Conservation (phyloP, 2,329 filamentous ascomycete species). For the Paradendryphiella salina region DNA sequence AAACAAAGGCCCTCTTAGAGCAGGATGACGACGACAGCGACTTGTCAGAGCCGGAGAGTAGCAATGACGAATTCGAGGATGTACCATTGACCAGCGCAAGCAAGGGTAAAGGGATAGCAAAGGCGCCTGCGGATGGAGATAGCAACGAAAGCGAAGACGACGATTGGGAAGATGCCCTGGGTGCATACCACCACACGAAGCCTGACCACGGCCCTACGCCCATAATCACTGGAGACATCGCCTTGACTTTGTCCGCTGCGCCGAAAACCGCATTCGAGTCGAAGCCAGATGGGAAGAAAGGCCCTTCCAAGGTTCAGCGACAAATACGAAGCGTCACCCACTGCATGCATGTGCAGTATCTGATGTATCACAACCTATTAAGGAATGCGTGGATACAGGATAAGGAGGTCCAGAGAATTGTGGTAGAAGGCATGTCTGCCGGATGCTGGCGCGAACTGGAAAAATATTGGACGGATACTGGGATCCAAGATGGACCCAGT, state of each 20-base stretch:
- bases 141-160: conserved; percentile 48
- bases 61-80: conserved; percentile 55
- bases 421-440: conserved; percentile 35
- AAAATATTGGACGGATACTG: conserved; percentile 66
- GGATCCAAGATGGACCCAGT: conserved; percentile 80
- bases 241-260: conserved; percentile 64
- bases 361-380: conserved; percentile 88
- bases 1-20: conserved; percentile 46
- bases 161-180: conserved; percentile 48
- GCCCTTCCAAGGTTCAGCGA: conserved; percentile 81
- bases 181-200: conserved; percentile 41
- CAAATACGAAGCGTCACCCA: conserved; percentile 78
- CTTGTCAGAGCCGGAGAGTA: conserved; percentile 49
- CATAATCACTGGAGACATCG: conserved; percentile 67
- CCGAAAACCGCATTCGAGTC: conserved; percentile 32
- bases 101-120: conserved; percentile 51
- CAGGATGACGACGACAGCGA: conserved; percentile 46
- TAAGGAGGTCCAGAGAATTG: conserved; percentile 37
- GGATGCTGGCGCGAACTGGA: conserved; percentile 45
- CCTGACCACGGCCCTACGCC: conserved; percentile 45
- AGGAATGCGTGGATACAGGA: conserved; percentile 50
- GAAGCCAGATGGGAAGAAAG: conserved; percentile 70
- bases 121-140: conserved; percentile 31
- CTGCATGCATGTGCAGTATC: conserved; percentile 81
- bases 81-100: conserved; percentile 38